Evolutionary conservation across 495 filamentous ascomycete genomes (phyloP).

Genomic region (Penicillium coffeae): DNA sequence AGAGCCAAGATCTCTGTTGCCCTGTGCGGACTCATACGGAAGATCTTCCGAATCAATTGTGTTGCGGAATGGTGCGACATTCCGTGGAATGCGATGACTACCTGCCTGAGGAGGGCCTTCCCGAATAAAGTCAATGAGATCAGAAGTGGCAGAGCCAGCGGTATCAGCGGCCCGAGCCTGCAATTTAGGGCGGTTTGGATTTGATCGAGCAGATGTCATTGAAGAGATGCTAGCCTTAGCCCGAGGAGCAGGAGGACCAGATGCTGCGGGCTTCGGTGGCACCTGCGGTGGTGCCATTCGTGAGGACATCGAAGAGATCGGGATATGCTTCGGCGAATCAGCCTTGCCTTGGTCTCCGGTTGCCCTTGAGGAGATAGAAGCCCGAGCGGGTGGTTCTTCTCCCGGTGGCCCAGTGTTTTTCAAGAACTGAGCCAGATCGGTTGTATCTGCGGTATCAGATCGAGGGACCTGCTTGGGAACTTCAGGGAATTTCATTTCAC

Average conservation of each 20-base stretch:
- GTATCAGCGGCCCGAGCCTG: conserved; percentile 70
- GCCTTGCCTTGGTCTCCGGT: conserved; percentile 18
- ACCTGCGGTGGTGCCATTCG: neutral
- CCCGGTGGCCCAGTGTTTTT: conserved; percentile 32
- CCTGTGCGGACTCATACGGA: conserved; percentile 32
- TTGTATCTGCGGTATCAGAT: conserved; percentile 32
- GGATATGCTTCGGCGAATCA: conserved; percentile 25
- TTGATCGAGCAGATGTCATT: conserved; percentile 9
- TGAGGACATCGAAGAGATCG: conserved; percentile 17
- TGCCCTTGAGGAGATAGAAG: conserved; percentile 25
- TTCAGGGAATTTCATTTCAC: conserved; percentile 66
- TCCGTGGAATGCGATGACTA: conserved; percentile 69
- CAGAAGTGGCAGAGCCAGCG: conserved; percentile 63
- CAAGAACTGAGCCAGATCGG: conserved; percentile 37
- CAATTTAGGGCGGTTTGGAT: conserved; percentile 40
- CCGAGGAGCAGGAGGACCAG: neutral
- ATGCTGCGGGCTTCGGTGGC: conserved; percentile 10
- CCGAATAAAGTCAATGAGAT: conserved; percentile 92
- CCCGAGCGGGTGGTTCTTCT: conserved; percentile 20
- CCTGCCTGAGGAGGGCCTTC: conserved; percentile 63
- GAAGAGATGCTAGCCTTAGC: conserved; percentile 1
- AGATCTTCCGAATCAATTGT: conserved; percentile 84
- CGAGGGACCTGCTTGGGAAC: conserved; percentile 32
- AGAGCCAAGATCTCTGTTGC: conserved; percentile 17
- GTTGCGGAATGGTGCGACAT: conserved; percentile 77